These are phyloP conservation scores for Globisporangium iwayamae DNA, from an alignment of 352 stramenopile species.

Conservation along the genomic window DNA sequence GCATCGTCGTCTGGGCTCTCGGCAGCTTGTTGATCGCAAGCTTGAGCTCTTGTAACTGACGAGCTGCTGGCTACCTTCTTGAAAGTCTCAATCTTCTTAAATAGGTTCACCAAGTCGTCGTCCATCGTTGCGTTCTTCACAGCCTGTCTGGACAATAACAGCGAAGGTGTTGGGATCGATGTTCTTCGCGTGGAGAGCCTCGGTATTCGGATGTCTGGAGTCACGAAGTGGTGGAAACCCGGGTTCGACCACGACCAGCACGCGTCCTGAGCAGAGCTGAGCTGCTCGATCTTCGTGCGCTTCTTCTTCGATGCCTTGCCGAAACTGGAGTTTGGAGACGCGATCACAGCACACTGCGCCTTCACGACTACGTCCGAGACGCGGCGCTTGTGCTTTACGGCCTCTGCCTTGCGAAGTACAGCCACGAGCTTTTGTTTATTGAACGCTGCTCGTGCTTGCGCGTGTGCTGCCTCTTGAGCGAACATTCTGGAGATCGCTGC, in stretches of 20 bases:
- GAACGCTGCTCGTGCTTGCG: conserved; percentile 27
- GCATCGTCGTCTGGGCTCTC: background rate
- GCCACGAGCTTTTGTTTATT: conserved; percentile 50
- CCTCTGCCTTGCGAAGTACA: conserved; percentile 32
- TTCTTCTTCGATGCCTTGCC: conserved; percentile 32
- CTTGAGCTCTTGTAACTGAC: background rate
- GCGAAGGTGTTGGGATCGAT: background rate
- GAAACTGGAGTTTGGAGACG: conserved; percentile 25
- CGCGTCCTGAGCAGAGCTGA: conserved; percentile 40
- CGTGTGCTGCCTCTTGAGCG: conserved; percentile 30
- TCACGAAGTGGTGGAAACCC: conserved; percentile 10
- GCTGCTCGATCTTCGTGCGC: conserved; percentile 39
- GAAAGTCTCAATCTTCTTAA: conserved; percentile 34
- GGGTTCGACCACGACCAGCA: conserved; percentile 20
- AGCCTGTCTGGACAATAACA: background rate
- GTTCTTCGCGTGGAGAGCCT: conserved; percentile 6
- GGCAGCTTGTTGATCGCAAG: background rate
- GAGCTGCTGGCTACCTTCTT: conserved; percentile 30
- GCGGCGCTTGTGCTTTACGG: conserved; percentile 56
- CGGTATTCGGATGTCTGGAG: conserved; percentile 17
- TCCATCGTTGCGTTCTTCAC: conserved; percentile 9
- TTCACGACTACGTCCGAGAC: conserved; percentile 56
- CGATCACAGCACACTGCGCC: conserved; percentile 55
- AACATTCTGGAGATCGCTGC: conserved; percentile 40
- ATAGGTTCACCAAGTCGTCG: conserved; percentile 22